Evolutionary conservation across 2,329 filamentous ascomycete species (phyloP).

Genomic region (Beauveria sp.): DNA sequence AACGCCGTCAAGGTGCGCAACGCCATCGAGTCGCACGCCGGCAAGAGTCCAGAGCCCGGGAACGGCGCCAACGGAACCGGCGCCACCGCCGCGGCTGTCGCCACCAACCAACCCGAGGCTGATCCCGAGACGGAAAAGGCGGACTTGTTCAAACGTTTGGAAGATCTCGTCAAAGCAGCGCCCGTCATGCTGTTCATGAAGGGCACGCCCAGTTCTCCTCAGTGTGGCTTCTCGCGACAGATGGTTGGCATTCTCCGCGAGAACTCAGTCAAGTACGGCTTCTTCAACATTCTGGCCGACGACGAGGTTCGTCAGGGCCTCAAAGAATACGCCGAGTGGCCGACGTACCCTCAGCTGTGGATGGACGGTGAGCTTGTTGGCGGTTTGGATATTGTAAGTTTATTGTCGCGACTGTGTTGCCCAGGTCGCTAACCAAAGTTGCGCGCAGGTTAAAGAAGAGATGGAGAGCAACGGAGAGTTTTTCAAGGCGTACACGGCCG

Average conservation of each 20-base stretch:
- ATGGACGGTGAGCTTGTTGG: conserved; percentile 84
- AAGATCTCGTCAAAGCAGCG: conserved; percentile 84
- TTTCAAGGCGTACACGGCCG: conserved; percentile 63
- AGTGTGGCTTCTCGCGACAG: conserved; percentile 91
- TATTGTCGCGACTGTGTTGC: not conserved
- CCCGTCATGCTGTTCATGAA: conserved; percentile 99
- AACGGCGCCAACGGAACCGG: conserved; percentile 25
- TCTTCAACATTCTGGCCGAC: conserved; percentile 98
- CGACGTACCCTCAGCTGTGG: conserved; percentile 94
- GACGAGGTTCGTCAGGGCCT: conserved; percentile 94
- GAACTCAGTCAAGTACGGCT: conserved; percentile 89
- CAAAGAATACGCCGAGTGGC: conserved; percentile 98
- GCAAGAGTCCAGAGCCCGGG: conserved; percentile 27
- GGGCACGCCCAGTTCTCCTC: conserved; percentile 78
- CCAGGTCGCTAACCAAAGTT: not conserved
- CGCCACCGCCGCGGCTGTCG: conserved; percentile 29
- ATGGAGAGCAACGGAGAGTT: conserved; percentile 77
- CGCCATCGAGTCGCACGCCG: conserved; percentile 77
- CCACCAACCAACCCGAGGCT: conserved; percentile 34
- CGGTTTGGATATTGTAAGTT: conserved; percentile 86
- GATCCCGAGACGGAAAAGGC: conserved; percentile 63
- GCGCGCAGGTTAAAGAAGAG: conserved; percentile 81
- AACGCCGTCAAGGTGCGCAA: conserved; percentile 79
- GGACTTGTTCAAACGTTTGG: conserved; percentile 73
- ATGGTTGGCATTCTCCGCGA: conserved; percentile 81